Conservation (phyloP, 345 rosid species). For the Garcia nutans region DNA sequence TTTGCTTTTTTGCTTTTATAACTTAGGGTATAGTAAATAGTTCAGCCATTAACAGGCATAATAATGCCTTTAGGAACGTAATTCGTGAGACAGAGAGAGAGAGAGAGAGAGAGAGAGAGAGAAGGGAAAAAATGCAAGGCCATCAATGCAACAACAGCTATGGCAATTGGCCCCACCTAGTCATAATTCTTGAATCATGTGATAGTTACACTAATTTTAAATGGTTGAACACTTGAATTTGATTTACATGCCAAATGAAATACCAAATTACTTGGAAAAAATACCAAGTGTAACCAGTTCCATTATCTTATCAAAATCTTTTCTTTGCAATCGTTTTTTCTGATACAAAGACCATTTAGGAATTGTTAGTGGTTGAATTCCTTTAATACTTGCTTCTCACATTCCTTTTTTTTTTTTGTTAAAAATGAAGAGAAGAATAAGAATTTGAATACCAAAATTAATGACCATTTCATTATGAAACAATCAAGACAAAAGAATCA, state of each 20-base stretch:
- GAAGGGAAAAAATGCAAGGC: neutral
- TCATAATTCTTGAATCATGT: conserved; percentile 26
- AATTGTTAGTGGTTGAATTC: too few species aligned
- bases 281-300: neutral
- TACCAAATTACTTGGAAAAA: too few species aligned
- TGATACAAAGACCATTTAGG: neutral
- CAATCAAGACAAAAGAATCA: neutral
- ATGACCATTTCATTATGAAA: neutral
- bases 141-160: conserved; percentile 20
- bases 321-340: too few species aligned
- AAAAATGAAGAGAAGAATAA: too few species aligned
- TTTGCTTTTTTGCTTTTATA: neutral
- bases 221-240: conserved; percentile 1
- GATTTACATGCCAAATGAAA: too few species aligned
- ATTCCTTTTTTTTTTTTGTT: too few species aligned
- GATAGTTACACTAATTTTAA: conserved; percentile 7
- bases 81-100: conserved; percentile 8
- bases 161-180: conserved; percentile 8
- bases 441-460: neutral
- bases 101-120: neutral
- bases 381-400: too few species aligned
- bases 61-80: conserved; percentile 1
- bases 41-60: conserved; percentile 4
- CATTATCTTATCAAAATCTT: too few species aligned
- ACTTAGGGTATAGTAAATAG: neutral